phyloP scores from a whole-genome alignment of 495 filamentous ascomycete species.

The Aspergillus conjunctus region DNA sequence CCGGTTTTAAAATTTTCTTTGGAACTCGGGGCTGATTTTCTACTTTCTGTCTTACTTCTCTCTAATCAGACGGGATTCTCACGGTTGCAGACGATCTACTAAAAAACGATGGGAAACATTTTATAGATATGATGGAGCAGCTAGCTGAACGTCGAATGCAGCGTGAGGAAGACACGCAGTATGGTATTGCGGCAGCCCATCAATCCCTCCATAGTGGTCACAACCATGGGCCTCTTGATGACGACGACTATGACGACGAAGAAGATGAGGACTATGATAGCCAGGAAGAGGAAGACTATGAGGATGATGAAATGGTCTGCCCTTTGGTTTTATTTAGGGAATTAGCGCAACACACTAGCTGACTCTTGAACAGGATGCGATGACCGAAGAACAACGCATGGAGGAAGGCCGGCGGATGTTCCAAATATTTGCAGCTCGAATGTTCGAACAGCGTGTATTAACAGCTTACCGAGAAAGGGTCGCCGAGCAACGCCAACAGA shows the following conservation, averaged over 20 bases:
- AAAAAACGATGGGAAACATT: conserved; percentile 98
- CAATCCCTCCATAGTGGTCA: conserved; percentile 63
- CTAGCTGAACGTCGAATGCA: conserved; percentile 96
- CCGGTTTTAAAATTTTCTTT: conserved; percentile 3
- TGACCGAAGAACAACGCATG: conserved; percentile 99
- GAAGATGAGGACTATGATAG: conserved; percentile 89
- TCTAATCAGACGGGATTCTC: conserved; percentile 82
- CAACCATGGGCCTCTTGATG: conserved; percentile 67
- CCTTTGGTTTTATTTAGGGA: conserved; percentile 6
- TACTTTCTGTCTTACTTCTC: conserved; percentile 17
- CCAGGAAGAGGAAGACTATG: conserved; percentile 82
- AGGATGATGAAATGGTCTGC: conserved; percentile 80
- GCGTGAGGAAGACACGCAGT: conserved; percentile 87
- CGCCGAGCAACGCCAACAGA: conserved; percentile 84
- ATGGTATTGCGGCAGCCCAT: conserved; percentile 59
- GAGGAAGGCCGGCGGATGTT: conserved; percentile 99
- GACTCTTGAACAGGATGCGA: conserved; percentile 67
- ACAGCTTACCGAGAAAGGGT: conserved; percentile 98
- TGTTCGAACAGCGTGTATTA: conserved; percentile 98
- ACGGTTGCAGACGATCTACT: conserved; percentile 98
- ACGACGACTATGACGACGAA: conserved; percentile 74
- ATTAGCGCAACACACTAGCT: conserved; percentile 30
- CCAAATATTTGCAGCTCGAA: conserved; percentile 97
- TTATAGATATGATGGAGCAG: conserved; percentile 99
- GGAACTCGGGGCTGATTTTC: conserved; percentile 31